Base-by-base conservation (phyloP, 2,329 filamentous ascomycete species). In the Alternaria infectoria region DNA sequence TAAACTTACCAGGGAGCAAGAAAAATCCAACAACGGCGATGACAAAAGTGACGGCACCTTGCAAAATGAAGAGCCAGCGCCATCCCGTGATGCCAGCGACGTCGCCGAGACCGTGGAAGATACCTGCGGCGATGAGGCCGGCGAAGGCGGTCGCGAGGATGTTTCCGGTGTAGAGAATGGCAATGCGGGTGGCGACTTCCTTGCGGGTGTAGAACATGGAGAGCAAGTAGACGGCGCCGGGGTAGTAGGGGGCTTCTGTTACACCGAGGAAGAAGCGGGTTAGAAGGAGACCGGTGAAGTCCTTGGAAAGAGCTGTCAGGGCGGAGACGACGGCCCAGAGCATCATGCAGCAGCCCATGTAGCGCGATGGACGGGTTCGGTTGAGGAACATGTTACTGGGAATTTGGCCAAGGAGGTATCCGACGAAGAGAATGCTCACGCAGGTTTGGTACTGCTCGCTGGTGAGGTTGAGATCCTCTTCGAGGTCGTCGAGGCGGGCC, bases 401-500 rank as follows among this genome's bases (percentile, higher is more conserved):
- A 7, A 81, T 75, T 59, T 78, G 77, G 5, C 66, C 68, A 1
- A 72, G 61, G 0, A 71, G 59, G 50, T 70, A 74, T 87, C 82
- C 13, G 26, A 75, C 72, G 13, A 73, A 73, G 3, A 74, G 59
- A 30, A 70, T 74, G 10, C 65, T 69, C 23, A 73, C 71, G 32
- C 68, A 72, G 2, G 73, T 75, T 28, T 75, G 69, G 36, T 71
- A 73, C 21, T 73, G 67, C 3, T 63, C 66, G 61, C 66, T 67
- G 43, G 6, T 59, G 26, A 73, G 67, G 30, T 81, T 74, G 17
- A 90, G 80, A 58, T 90, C 88, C 3, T 81, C 78, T 59, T 89
- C 85, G 13, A 91, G 80, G 11, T 88, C 88, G 72, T 87, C 86
- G 52, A 91, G 81, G 15, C 86, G 84, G 0, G 89, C 89, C 3